These are phyloP conservation scores for Penicillium cinerascens DNA, from an alignment of 495 filamentous ascomycete species.

Conservation along the genomic window DNA sequence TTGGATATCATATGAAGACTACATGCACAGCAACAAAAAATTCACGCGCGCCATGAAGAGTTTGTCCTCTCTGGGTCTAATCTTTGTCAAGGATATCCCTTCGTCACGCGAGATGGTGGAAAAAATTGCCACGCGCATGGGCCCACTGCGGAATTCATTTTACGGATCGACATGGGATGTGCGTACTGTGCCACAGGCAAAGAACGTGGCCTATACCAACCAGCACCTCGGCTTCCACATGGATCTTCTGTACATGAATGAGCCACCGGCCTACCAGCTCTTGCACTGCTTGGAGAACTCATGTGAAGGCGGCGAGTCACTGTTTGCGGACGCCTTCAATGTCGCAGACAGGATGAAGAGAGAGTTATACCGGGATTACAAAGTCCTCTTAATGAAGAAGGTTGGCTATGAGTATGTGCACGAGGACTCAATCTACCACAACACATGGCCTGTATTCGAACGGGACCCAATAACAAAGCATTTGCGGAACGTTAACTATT, in stretches of 20 bases:
- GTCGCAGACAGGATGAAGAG: slow-evolving; percentile 54
- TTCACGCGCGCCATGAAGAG: slow-evolving; percentile 52
- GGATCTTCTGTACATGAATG: slow-evolving; percentile 84
- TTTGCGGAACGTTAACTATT: slow-evolving; percentile 58
- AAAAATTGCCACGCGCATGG: slow-evolving; percentile 66
- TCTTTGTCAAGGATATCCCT: slow-evolving; percentile 72
- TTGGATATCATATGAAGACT: slow-evolving; percentile 64
- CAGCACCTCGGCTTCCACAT: slow-evolving; percentile 80
- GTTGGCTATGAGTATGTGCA: slow-evolving; percentile 68
- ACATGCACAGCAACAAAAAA: slow-evolving; percentile 53
- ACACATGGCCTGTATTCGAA: slow-evolving; percentile 52
- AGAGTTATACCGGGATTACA: too few species aligned
- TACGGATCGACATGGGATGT: slow-evolving; percentile 93
- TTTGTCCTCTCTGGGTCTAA: slow-evolving; percentile 58
- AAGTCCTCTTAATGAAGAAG: slow-evolving; percentile 37
- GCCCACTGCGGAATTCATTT: slow-evolving; percentile 73
- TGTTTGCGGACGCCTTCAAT: slow-evolving; percentile 70
- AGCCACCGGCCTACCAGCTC: slow-evolving; percentile 76
- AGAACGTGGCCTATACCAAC: slow-evolving; percentile 89
- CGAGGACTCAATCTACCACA: slow-evolving; percentile 57
- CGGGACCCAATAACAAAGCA: slow-evolving; percentile 16
- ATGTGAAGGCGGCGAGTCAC: slow-evolving; percentile 70
- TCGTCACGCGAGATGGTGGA: slow-evolving; percentile 59
- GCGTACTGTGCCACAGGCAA: slow-evolving; percentile 65
- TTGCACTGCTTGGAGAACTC: slow-evolving; percentile 81